phyloP scores from a whole-genome alignment of 345 rosid genomes.

The Ceriops decandra region DNA sequence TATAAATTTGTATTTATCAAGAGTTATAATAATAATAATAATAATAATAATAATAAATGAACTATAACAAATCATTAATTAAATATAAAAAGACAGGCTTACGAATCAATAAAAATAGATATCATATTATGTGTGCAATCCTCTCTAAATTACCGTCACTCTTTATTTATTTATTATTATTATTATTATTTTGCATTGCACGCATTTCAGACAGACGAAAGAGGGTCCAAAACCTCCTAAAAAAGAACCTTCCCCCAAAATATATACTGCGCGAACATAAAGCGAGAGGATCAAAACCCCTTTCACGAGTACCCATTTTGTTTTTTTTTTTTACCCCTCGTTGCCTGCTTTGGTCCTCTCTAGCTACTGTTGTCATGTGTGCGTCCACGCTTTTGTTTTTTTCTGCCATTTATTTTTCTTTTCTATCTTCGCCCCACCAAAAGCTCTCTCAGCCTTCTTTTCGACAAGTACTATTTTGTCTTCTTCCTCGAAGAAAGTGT shows the following conservation, averaged over 20 bases:
- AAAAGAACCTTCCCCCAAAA: not conserved
- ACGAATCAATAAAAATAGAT: too few species aligned
- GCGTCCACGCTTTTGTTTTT: not conserved
- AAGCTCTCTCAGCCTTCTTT: slow-evolving; percentile 14
- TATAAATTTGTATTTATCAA: too few species aligned
- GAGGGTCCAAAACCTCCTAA: not conserved
- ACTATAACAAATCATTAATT: too few species aligned
- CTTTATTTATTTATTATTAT: too few species aligned
- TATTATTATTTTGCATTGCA: not conserved
- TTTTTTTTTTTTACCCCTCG: too few species aligned
- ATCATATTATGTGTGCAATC: not conserved
- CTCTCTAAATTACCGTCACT: not conserved
- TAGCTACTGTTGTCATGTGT: not conserved
- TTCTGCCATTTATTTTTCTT: not conserved
- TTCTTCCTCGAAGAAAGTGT: slow-evolving; percentile 5
- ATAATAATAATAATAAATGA: too few species aligned
- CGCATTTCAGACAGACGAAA: not conserved
- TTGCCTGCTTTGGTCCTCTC: not conserved
- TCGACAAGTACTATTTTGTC: slow-evolving; percentile 16
- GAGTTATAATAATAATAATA: too few species aligned
- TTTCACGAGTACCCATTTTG: too few species aligned
- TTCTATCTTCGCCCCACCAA: not conserved
- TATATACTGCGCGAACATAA: not conserved
- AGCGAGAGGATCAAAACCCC: not conserved
- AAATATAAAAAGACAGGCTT: too few species aligned